A percentile compares a stretch with the other conserved stretches of the same genome.
These are phyloP conservation scores for Coffea canephora DNA, from an alignment of 257 asterid genomes.

Conservation along the genomic window DNA sequence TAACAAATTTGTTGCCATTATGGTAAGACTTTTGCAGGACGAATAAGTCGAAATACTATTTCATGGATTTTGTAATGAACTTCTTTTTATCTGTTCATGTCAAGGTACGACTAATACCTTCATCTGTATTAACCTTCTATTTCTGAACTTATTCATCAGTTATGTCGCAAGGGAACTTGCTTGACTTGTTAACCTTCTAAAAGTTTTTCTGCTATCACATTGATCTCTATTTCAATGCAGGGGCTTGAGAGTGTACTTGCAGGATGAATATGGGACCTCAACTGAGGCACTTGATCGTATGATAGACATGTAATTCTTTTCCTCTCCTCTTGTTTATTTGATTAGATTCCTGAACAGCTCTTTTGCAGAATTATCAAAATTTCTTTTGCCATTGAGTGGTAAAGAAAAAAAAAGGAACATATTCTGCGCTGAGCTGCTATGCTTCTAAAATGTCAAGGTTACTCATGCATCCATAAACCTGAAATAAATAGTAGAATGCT, in stretches of 20 bases:
- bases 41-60: too few relatives aligned
- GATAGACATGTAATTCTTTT: slow-evolving; percentile 51
- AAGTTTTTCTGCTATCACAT: not conserved
- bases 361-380: not conserved
- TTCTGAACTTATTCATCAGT: not conserved
- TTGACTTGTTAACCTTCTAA: not conserved
- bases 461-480: too few relatives aligned
- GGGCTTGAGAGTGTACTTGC: slow-evolving; percentile 96
- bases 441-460: not conserved
- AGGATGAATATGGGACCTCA: slow-evolving; percentile 89
- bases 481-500: too few relatives aligned
- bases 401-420: too few relatives aligned
- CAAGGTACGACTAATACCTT: not conserved
- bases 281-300: slow-evolving; percentile 66
- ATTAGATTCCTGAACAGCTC: too few relatives aligned
- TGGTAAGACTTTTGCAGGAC: not conserved
- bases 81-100: not conserved
- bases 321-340: not conserved
- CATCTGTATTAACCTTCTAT: not conserved
- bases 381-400: not conserved
- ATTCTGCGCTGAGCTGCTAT: not conserved
- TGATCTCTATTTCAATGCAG: slow-evolving; percentile 33
- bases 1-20: not conserved
- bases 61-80: not conserved
- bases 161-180: not conserved